phyloP scores from a whole-genome alignment of 177 flowering plant genomes.

The Vitis hybrid region DNA sequence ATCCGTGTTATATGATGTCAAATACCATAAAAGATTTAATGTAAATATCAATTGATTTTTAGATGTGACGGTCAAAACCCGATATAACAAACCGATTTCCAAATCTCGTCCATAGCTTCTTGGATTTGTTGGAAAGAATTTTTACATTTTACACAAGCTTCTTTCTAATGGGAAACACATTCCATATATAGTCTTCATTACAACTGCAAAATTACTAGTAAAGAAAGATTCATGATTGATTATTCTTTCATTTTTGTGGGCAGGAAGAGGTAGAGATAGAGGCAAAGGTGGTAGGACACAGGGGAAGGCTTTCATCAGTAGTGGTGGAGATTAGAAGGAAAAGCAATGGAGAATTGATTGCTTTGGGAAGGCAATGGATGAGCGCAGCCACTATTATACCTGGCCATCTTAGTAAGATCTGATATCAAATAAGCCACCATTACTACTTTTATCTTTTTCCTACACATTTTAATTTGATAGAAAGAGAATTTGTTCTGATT shows the following conservation, averaged over 20 bases:
- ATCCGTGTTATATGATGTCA: too few species aligned
- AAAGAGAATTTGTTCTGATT: not conserved
- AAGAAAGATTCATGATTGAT: too few species aligned
- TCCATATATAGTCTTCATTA: too few species aligned
- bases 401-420: constrained; percentile 14
- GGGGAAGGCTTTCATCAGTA: constrained; percentile 26
- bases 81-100: too few species aligned
- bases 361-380: constrained; percentile 47
- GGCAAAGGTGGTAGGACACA: constrained; percentile 28
- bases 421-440: not conserved
- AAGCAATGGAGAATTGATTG: constrained; percentile 33
- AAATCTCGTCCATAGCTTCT: too few species aligned
- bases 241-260: not conserved
- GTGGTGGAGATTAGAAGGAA: constrained; percentile 36
- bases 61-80: too few species aligned
- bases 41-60: too few species aligned
- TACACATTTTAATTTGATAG: not conserved
- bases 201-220: too few species aligned
- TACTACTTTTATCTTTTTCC: not conserved
- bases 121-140: too few species aligned
- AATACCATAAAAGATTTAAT: too few species aligned
- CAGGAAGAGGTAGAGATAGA: constrained; percentile 58
- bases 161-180: too few species aligned
- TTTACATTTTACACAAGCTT: too few species aligned
- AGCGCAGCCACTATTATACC: not conserved